These are phyloP conservation scores for Diophrys sp. DNA, from an alignment of 73 alveolate genomes.

Conservation along the genomic window DNA sequence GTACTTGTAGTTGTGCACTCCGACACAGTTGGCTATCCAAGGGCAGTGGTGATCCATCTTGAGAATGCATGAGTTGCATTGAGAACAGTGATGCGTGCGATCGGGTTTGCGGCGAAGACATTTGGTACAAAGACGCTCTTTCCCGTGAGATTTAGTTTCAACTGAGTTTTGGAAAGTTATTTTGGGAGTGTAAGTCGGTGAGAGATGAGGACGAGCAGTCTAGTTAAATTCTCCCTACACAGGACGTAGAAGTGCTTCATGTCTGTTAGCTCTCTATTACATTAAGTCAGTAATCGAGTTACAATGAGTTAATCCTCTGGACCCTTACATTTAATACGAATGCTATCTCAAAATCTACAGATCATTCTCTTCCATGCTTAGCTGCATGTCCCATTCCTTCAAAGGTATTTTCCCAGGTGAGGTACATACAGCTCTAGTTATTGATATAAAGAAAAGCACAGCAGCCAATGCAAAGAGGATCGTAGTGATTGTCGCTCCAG, in stretches of 20 bases:
- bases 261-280: neutral
- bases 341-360: neutral
- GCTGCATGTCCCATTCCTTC: constrained; percentile 53
- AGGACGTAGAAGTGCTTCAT: neutral
- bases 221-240: constrained; percentile 21
- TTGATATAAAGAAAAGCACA: constrained; percentile 5
- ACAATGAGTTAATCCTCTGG: neutral
- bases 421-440: constrained; percentile 19
- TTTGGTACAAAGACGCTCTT: constrained; percentile 30
- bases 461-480: too few species aligned
- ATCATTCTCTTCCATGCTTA: neutral
- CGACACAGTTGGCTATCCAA: constrained; percentile 61
- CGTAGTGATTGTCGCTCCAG: too few species aligned
- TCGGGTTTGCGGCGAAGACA: constrained; percentile 41
- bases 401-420: constrained; percentile 51
- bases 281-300: neutral
- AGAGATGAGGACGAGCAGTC: too few species aligned
- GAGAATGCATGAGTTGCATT: constrained; percentile 39
- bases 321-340: neutral
- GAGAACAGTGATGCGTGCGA: constrained; percentile 49
- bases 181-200: too few species aligned
- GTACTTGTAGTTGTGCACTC: constrained; percentile 45
- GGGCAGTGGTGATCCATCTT: constrained; percentile 72
- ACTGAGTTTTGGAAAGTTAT: neutral
- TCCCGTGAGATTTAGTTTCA: constrained; percentile 51